Percentiles rank a stretch among this genome's conserved stretches.
These are phyloP conservation scores for Beauveria scarabaeidicola DNA, from an alignment of 2,329 filamentous ascomycete genomes.

Conservation along the genomic window DNA sequence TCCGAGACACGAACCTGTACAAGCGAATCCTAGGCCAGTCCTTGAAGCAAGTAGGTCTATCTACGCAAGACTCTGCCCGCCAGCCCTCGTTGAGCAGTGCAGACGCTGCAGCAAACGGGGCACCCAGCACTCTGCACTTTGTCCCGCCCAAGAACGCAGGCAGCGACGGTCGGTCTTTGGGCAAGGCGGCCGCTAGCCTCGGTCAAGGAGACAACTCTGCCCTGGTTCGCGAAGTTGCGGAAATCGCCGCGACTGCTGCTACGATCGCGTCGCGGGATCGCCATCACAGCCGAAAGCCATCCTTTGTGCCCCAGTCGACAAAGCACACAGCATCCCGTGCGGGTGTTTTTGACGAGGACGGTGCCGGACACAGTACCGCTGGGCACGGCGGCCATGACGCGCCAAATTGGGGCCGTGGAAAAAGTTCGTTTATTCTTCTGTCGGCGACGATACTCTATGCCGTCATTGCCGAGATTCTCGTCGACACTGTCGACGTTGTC, in stretches of 20 bases:
- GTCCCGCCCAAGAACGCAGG: conserved; percentile 61
- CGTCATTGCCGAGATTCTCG: conserved; percentile 93
- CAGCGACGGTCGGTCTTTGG: conserved; percentile 31
- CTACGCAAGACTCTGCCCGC: conserved; percentile 36
- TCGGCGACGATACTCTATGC: conserved; percentile 87
- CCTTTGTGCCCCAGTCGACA: conserved; percentile 19
- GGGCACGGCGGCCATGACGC: conserved; percentile 78
- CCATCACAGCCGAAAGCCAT: conserved; percentile 29
- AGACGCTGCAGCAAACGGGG: conserved; percentile 32
- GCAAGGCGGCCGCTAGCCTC: conserved; percentile 55
- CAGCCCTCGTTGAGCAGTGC: conserved; percentile 29
- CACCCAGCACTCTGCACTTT: conserved; percentile 53
- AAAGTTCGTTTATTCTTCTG: conserved; percentile 83
- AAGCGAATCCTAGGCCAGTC: conserved; percentile 90
- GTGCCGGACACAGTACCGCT: conserved; percentile 19
- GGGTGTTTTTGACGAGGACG: conserved; percentile 38
- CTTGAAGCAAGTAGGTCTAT: conserved; percentile 70
- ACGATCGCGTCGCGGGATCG: conserved; percentile 75
- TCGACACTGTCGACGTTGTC: conserved; percentile 96
- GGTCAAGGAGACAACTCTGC: conserved; percentile 74
- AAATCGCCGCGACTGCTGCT: conserved; percentile 87
- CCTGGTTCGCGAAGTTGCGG: conserved; percentile 78
- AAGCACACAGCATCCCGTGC: conserved; percentile 21
- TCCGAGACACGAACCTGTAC: conserved; percentile 83
- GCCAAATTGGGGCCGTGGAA: conserved; percentile 92